phyloP scores from a whole-genome alignment of 345 rosid genomes.

The Eutrema heterophyllum region DNA sequence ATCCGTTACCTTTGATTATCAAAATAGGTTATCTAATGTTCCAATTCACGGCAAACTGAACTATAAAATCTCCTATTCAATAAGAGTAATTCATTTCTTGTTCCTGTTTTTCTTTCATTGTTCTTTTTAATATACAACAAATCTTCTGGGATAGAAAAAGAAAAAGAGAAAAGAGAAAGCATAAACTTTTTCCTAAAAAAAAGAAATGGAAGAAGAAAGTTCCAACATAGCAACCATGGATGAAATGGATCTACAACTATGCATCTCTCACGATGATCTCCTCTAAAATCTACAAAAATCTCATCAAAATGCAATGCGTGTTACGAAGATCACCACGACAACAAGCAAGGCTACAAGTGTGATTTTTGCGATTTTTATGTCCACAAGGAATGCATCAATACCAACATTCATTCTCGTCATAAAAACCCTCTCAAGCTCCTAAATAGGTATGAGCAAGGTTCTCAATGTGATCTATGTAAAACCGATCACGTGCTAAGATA shows the following conservation, averaged over 20 bases:
- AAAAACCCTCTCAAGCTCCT: neutral
- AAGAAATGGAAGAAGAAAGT: neutral
- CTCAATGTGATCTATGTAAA: too few species aligned
- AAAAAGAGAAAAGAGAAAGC: neutral
- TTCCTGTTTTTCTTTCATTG: neutral
- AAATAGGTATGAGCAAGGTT: too few species aligned
- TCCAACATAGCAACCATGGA: neutral
- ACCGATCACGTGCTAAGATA: too few species aligned
- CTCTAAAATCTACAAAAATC: neutral
- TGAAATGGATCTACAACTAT: neutral
- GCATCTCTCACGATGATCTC: neutral
- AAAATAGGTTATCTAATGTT: neutral
- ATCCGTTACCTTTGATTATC: neutral
- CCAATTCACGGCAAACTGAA: neutral
- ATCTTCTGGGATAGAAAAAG: too few species aligned
- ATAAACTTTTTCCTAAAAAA: neutral
- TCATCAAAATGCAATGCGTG: neutral
- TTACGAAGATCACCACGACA: neutral
- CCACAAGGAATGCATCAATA: neutral
- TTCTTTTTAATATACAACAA: neutral
- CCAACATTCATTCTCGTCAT: neutral
- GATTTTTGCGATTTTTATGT: neutral
- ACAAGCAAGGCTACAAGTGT: neutral
- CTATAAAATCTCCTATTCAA: neutral
- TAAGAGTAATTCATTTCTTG: neutral